phyloP scores from a whole-genome alignment of 306 rosid genomes.

The Trifolium fragiferum region DNA sequence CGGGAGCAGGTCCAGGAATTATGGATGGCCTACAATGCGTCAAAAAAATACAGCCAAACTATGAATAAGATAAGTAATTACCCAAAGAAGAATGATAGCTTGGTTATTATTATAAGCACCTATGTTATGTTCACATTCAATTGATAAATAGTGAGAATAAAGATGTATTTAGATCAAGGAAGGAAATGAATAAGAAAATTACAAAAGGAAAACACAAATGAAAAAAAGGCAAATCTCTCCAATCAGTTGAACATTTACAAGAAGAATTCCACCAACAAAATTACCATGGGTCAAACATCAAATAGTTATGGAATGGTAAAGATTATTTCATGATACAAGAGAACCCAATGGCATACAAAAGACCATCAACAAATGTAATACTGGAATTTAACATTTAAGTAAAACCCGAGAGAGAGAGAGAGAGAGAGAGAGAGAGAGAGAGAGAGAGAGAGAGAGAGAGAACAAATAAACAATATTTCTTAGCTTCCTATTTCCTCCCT shows the following conservation, averaged over 20 bases:
- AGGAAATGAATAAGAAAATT: neutral
- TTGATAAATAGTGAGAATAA: conserved; percentile 24
- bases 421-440: neutral
- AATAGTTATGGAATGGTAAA: conserved; percentile 1
- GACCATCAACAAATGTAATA: neutral
- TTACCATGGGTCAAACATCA: conserved; percentile 12
- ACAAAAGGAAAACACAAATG: neutral
- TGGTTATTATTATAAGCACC: conserved; percentile 9
- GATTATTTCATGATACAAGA: conserved; percentile 21
- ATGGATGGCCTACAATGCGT: conserved; percentile 75
- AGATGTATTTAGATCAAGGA: neutral
- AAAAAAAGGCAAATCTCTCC: neutral
- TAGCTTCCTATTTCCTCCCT: conserved; percentile 1
- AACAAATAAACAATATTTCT: neutral
- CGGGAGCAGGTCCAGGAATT: conserved; percentile 97
- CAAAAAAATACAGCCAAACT: conserved; percentile 25
- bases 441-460: neutral
- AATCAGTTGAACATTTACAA: neutral
- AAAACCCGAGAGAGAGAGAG: neutral
- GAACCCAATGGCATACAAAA: neutral
- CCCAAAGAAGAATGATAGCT: conserved; percentile 32
- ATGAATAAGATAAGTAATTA: conserved; percentile 31
- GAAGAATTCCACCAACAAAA: neutral
- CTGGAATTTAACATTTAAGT: neutral
- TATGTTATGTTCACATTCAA: conserved; percentile 24